phyloP scores from a whole-genome alignment of 768 basidiomycete species.

The Kwoniella sp. region DNA sequence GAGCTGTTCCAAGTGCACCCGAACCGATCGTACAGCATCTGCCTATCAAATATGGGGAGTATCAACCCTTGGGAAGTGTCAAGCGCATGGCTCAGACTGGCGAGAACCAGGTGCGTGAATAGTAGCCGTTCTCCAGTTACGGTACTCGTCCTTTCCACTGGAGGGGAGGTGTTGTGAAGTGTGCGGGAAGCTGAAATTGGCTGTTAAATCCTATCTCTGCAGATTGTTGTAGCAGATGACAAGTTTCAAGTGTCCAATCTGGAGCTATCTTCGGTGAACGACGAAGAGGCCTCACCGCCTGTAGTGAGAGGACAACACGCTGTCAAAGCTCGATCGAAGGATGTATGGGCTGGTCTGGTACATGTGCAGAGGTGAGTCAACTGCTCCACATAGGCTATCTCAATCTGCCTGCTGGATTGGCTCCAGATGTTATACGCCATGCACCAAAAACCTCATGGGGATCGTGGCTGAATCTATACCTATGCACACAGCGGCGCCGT shows the following conservation, averaged over 20 bases:
- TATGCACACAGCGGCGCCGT: constrained; percentile 39
- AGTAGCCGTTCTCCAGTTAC: too few species aligned
- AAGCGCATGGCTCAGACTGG: constrained; percentile 33
- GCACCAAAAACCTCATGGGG: too few species aligned
- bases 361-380: constrained; percentile 32
- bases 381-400: too few species aligned
- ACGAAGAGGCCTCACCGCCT: constrained; percentile 33
- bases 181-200: background rate
- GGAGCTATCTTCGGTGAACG: constrained; percentile 10
- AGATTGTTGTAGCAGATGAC: constrained; percentile 44
- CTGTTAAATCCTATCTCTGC: background rate
- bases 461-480: too few species aligned
- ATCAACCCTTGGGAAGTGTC: constrained; percentile 39
- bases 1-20: constrained; percentile 17
- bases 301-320: constrained; percentile 35
- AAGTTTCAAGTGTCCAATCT: constrained; percentile 37
- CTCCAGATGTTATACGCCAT: too few species aligned
- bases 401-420: too few species aligned
- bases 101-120: constrained; percentile 22
- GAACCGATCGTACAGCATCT: constrained; percentile 49
- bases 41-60: constrained; percentile 38
- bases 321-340: constrained; percentile 29
- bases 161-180: too few species aligned
- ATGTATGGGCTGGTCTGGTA: constrained; percentile 48
- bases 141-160: too few species aligned